phyloP scores from a whole-genome alignment of 179 eudicot genomes.

The Silene noctiflora region DNA sequence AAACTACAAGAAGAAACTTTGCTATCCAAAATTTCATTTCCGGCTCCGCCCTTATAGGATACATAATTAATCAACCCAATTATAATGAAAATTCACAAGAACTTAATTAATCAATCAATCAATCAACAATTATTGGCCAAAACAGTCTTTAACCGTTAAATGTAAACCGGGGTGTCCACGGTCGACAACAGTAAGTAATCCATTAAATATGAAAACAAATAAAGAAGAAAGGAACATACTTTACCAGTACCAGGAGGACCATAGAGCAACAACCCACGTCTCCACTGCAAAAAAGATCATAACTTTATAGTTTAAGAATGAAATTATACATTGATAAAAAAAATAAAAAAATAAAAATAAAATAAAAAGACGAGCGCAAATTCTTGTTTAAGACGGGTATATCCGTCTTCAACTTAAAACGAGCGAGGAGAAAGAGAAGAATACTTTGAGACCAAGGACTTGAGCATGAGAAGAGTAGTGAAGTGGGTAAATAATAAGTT shows the following conservation, averaged over 20 bases:
- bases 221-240: conserved; percentile 35
- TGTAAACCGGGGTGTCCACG: no score
- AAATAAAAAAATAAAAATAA: neutral
- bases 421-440: neutral
- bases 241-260: conserved; percentile 98
- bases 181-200: no score
- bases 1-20: no score
- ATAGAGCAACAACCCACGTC: conserved; percentile 78
- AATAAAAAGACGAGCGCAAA: neutral
- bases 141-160: neutral
- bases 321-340: neutral
- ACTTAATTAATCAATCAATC: neutral
- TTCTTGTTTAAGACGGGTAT: no score
- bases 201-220: neutral
- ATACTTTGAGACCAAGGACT: conserved; percentile 64
- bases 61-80: neutral
- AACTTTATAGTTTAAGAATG: neutral
- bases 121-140: neutral
- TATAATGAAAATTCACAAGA: neutral
- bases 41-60: no score
- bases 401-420: no score
- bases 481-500: conserved; percentile 65
- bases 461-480: conserved; percentile 54
- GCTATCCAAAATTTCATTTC: no score
- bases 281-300: conserved; percentile 49